Base-by-base conservation (phyloP, 148 eudicot genomes). In the Dianthus caryophyllus region DNA sequence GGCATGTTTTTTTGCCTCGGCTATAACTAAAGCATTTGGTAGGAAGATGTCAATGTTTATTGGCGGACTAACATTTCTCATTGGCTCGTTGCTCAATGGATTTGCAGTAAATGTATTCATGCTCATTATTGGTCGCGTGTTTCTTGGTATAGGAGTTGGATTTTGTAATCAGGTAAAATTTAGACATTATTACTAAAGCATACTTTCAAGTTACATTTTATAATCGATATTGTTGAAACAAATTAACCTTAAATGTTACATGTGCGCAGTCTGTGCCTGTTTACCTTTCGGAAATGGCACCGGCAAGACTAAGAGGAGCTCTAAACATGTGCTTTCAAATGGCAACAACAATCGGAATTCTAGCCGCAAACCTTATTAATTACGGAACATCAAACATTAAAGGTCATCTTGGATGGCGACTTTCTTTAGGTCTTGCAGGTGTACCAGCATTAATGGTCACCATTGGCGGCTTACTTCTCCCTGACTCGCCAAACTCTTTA, bases 221-320 rank as follows among this genome's bases (percentile, higher is more conserved):
- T 2, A 33, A 33, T 33, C 8, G 3, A 33, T 8, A 33, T 41
- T 9, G 44, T 41, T 41, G 10, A 41, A 6, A 41, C 6, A 9
- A 18, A 51, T 26, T 51, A 51, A 51, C 21, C 1, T 4, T 2
- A 51, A 17, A 22, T 9, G 14, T 8, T 21, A 10, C 9, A 21
- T 21, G 8, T 57, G 14, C 18, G 5, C 61, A 69, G 77, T 69
- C 77, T 17, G 77, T 78, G 1, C 81, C 81, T 0, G 68, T 78
- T 16, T 78, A 78, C 20, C 75, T 78, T 4, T 78, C 77, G 1
- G 77, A 78, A 69, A 78, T 78, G 81, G 77, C 81, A 49, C 81
- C 81, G 6, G 77, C 81, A 51, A 51, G 69, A 10, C 75, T 78
- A 24, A 68, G 81, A 66, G 81, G 81, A 69, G 81, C 81, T 20